phyloP scores from a whole-genome alignment of 1,139 yeast species.

The Ogataea hybrid region DNA sequence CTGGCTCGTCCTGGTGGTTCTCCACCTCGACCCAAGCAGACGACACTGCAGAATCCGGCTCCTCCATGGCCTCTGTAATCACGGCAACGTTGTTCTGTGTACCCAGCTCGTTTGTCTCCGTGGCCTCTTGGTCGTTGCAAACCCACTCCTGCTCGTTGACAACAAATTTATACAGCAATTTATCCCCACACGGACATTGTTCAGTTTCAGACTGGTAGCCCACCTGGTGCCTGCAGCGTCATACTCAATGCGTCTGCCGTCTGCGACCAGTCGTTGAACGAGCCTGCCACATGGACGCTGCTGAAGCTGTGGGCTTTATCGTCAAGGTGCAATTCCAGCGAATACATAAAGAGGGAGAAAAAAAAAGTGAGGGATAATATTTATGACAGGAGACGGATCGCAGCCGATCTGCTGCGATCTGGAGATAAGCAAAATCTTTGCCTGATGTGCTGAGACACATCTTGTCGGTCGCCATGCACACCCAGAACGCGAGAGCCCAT shows the following conservation, averaged over 20 bases:
- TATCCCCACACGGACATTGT: constrained; percentile 11
- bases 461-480: no score
- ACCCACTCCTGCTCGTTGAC: constrained; percentile 25
- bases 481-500: not conserved
- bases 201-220: constrained; percentile 4
- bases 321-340: constrained; percentile 10
- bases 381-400: not conserved
- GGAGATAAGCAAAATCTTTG: no score
- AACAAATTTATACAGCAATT: constrained; percentile 28
- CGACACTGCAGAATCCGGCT: constrained; percentile 5
- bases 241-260: constrained; percentile 6
- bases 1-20: not conserved
- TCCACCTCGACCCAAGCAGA: constrained; percentile 14
- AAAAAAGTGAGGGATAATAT: constrained; percentile 2
- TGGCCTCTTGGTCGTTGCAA: constrained; percentile 18
- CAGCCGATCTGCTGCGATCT: no score
- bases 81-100: constrained; percentile 24
- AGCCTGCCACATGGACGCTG: constrained; percentile 18
- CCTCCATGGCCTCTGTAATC: constrained; percentile 3
- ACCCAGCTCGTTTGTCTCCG: constrained; percentile 24
- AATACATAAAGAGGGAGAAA: constrained; percentile 7
- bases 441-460: no score
- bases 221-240: constrained; percentile 6
- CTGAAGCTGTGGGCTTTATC: constrained; percentile 11
- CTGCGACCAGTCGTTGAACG: constrained; percentile 21